phyloP scores from a whole-genome alignment of 768 basidiomycete genomes.

The Coprinopsis marcescibilis region DNA sequence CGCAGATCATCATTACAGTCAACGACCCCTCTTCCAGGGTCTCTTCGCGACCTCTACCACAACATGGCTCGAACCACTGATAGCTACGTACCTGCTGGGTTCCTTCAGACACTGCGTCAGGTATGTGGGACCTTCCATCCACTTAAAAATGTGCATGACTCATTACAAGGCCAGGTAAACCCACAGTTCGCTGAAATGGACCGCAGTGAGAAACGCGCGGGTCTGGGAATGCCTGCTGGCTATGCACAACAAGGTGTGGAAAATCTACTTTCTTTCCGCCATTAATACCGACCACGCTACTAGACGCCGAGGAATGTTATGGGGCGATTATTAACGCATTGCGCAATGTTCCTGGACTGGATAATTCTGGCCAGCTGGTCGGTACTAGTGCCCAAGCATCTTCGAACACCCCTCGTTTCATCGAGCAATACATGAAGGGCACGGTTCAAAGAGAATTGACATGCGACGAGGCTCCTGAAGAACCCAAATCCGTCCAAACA shows the following conservation, averaged over 20 bases:
- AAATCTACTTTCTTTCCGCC: slow-evolving; percentile 21
- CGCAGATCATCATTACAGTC: slow-evolving; percentile 33
- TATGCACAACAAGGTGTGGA: slow-evolving; percentile 76
- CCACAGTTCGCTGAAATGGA: slow-evolving; percentile 88
- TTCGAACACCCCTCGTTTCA: slow-evolving; percentile 48
- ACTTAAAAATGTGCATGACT: neutral
- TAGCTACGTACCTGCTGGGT: slow-evolving; percentile 60
- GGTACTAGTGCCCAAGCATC: slow-evolving; percentile 19
- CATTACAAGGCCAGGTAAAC: slow-evolving; percentile 38
- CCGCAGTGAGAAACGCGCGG: slow-evolving; percentile 32
- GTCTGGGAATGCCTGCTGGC: slow-evolving; percentile 31
- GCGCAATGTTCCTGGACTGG: slow-evolving; percentile 57
- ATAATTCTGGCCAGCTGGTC: slow-evolving; percentile 26
- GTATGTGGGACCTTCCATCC: slow-evolving; percentile 18
- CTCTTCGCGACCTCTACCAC: slow-evolving; percentile 64
- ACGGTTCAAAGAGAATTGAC: slow-evolving; percentile 73
- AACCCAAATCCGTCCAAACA: slow-evolving; percentile 51
- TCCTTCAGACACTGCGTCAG: slow-evolving; percentile 66
- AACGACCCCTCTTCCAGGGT: slow-evolving; percentile 36
- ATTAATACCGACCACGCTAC: neutral
- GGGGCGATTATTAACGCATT: slow-evolving; percentile 66
- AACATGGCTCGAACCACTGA: slow-evolving; percentile 75
- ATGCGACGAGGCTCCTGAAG: slow-evolving; percentile 80
- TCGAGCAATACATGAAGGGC: slow-evolving; percentile 79
- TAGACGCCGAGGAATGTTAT: slow-evolving; percentile 91